Conservation (phyloP, 192 early-diverging fungal genomes). For the Coemansia sp. region DNA sequence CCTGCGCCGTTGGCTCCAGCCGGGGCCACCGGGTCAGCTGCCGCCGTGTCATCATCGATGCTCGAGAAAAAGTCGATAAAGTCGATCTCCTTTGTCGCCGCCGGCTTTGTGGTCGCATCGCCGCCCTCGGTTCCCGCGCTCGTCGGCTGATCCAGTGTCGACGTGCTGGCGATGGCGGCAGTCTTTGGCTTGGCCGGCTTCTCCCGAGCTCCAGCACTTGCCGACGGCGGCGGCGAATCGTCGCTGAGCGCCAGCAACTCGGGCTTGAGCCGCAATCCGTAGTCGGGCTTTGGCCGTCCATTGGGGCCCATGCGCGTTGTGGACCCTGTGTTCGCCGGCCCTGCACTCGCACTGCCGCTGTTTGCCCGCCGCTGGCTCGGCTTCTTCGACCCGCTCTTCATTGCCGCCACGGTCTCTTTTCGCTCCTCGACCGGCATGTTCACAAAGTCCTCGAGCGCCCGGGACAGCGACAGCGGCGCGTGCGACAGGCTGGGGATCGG, state of each 20-base stretch:
- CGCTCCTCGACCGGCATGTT: conserved; percentile 43
- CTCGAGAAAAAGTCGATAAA: conserved; percentile 57
- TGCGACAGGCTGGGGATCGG: conserved; percentile 49
- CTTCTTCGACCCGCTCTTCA: conserved; percentile 27
- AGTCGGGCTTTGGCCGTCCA: conserved; percentile 35
- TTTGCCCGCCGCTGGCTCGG: not conserved
- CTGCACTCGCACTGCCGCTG: not conserved
- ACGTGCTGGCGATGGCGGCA: conserved; percentile 7
- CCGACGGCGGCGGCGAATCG: conserved; percentile 4
- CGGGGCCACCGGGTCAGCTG: not conserved
- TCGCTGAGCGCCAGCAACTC: conserved; percentile 30
- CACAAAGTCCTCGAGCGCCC: conserved; percentile 51
- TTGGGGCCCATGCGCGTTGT: conserved; percentile 5
- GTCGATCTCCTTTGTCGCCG: conserved; percentile 26
- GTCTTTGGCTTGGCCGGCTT: not conserved
- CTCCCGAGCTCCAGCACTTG: not conserved
- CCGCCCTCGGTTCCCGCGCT: not conserved
- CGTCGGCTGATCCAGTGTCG: conserved; percentile 11
- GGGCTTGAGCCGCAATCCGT: conserved; percentile 44
- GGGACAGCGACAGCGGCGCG: conserved; percentile 51
- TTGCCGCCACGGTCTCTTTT: conserved; percentile 15
- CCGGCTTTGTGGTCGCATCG: not conserved
- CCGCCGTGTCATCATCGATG: conserved; percentile 37
- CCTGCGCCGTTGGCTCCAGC: not conserved
- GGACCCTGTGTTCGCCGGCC: not conserved